phyloP scores from a whole-genome alignment of 176 grass and related monocot species.

The Eragrostis nindensis region DNA sequence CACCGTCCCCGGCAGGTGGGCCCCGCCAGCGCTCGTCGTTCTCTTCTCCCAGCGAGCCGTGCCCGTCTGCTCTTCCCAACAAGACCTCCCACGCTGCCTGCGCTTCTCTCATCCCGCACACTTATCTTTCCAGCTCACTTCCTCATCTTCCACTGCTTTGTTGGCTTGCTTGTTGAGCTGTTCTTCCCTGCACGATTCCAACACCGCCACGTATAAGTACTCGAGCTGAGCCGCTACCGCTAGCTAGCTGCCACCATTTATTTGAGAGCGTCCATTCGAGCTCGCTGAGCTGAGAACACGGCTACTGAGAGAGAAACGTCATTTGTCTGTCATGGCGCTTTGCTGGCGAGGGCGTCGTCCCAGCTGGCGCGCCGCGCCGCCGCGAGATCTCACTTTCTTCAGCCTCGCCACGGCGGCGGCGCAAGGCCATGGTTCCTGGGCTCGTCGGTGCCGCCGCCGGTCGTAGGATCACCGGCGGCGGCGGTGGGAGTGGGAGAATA shows the following conservation, averaged over 20 bases:
- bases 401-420: neutral
- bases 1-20: neutral
- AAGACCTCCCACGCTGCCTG: neutral
- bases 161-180: neutral
- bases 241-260: neutral
- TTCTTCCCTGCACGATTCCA: conserved; percentile 15
- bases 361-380: conserved; percentile 29
- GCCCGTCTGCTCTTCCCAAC: conserved; percentile 38
- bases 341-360: conserved; percentile 30
- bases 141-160: neutral
- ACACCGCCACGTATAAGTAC: conserved; percentile 4
- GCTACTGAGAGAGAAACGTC: neutral
- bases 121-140: conserved; percentile 51
- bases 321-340: conserved; percentile 2
- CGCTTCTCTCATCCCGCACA: neutral
- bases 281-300: neutral
- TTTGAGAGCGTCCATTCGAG: neutral
- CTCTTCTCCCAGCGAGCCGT: conserved; percentile 43
- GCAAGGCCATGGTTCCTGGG: conserved; percentile 7
- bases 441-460: neutral
- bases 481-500: neutral
- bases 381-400: neutral
- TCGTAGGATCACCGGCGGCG: neutral
- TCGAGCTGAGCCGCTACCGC: neutral
- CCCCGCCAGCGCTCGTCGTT: conserved; percentile 2